Base-by-base conservation (phyloP, 2,329 filamentous ascomycete species). In the Bipolaris sorokiniana region DNA sequence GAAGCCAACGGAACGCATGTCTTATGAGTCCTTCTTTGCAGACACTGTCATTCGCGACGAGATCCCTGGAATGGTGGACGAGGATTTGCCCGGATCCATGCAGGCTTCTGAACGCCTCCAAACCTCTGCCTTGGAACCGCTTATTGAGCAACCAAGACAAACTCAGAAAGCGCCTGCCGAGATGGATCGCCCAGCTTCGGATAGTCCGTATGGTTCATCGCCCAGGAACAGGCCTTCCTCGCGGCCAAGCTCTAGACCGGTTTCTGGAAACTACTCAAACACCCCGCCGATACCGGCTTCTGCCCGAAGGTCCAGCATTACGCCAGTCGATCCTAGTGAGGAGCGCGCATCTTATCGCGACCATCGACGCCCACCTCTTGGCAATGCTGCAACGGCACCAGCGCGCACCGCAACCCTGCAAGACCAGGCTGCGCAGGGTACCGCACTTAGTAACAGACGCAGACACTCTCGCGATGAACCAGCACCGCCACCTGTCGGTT, bases 1-100 rank as follows among this genome's bases (percentile, higher is more conserved):
- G 56, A 94, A 88, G 58, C 92, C 95, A 0, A 86, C 91, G 5
- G 91, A 97, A 75, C 85, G 95, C 56, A 84, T 97, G 74, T 90
- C 87, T 54, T 98, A 97, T 67, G 88, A 91, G 49, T 87, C 89
- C 62, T 95, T 97, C 74, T 98, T 98, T 77, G 81, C 80, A 15
- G 88, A 94, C 70, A 78, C 83, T 28, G 87, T 95, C 28, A 86
- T 97, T 50, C 86, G 84, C 11, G 84, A 84, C 18, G 84, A 88
- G 3, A 97, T 97, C 67, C 92, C 92, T 0, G 90, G 89, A 5
- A 80, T 96, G 28, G 87, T 92, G 6, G 89, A 88, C 40, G 91
- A 96, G 69, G 92, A 96, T 71, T 63, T 87, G 20, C 84, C 74
- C 7, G 63, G 68, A 26, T 53, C 67, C 26, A 62, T 68, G 61